Evolutionary conservation across 768 basidiomycete genomes (phyloP), one percentile per base, ranked within the genome.

Genomic region (Sarcomyxa edulis): DNA sequence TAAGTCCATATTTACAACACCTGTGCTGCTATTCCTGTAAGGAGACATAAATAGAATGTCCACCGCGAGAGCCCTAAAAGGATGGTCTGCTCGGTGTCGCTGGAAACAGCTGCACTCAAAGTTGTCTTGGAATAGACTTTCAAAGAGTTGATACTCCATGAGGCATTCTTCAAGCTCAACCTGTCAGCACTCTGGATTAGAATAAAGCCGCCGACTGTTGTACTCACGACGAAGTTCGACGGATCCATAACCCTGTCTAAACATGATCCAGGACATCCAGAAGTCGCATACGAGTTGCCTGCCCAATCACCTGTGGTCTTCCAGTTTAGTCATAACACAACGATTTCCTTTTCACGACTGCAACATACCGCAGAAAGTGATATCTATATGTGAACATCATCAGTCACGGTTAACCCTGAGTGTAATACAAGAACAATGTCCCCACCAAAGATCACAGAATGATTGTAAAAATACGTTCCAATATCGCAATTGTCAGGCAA

Each of bases 261-360:
- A 49, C 87, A 90, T 21, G 83, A 81, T 27, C 85, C 87, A 5
- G 86, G 84, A 48, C 87, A 89, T 14, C 72, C 72, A 2, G 71
- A 79, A 7, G 82, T 82, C 4, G 75, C 71, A 49, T 88, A 88
- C 4, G 82, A 79, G 54, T 87, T 86, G 19, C 85, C 86, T 11
- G 87, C 87, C 87, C 86, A 88, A 59, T 87, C 85, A 48, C 81
- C 82, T 85, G 34, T 9, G n/a, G n/a, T n/a, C n/a, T n/a, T n/a
- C n/a, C n/a, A n/a, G n/a, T n/a, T n/a, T n/a, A n/a, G n/a, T n/a
- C n/a, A n/a, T n/a, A n/a, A n/a, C n/a, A n/a, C n/a, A 45, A 26
- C 15, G 16, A 22, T 15, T n/a, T n/a, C n/a, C n/a, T n/a, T n/a
- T n/a, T n/a, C n/a, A n/a, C 15, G n/a, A 7, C 39, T 53, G 16